Evolutionary conservation across 2,329 filamentous ascomycete species (phyloP).

Genomic region (Xenoacremonium recifei): DNA sequence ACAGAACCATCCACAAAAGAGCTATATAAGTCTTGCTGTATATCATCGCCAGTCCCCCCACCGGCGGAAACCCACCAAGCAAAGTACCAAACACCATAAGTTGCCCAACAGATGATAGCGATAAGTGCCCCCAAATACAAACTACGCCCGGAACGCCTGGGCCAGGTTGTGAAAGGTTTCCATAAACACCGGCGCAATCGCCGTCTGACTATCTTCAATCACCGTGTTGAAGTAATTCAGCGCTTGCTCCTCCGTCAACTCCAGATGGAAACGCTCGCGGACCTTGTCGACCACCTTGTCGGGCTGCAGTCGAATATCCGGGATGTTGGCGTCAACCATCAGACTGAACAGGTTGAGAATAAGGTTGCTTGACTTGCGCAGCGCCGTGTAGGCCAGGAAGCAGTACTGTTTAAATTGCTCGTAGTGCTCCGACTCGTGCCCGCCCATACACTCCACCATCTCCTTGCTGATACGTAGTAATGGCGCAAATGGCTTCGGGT

Average conservation of each 20-base stretch:
- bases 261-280: slow-evolving; percentile 88
- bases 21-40: too few relatives aligned
- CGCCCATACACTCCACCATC: slow-evolving; percentile 99
- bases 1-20: too few relatives aligned
- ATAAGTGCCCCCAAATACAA: too few relatives aligned
- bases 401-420: slow-evolving; percentile 91
- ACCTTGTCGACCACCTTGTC: slow-evolving; percentile 96
- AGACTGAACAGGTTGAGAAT: slow-evolving; percentile 94
- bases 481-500: slow-evolving; percentile 95
- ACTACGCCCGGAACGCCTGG: slow-evolving; percentile 84
- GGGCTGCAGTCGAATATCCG: slow-evolving; percentile 87
- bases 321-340: slow-evolving; percentile 97
- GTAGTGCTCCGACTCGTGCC: slow-evolving; percentile 76
- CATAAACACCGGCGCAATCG: slow-evolving; percentile 89
- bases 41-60: too few relatives aligned
- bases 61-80: too few relatives aligned
- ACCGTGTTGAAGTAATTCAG: slow-evolving; percentile 83
- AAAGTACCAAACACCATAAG: too few relatives aligned
- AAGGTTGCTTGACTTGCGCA: slow-evolving; percentile 85
- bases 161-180: slow-evolving; percentile 92
- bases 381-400: slow-evolving; percentile 88
- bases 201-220: slow-evolving; percentile 87
- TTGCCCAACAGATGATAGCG: too few relatives aligned
- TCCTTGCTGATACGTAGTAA: slow-evolving; percentile 96
- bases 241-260: slow-evolving; percentile 89